Percentiles rank a stretch among this genome's conserved stretches.
Evolutionary conservation across 106 monocot species (phyloP).

Genomic region (Dendrobium chrysotoxum): DNA sequence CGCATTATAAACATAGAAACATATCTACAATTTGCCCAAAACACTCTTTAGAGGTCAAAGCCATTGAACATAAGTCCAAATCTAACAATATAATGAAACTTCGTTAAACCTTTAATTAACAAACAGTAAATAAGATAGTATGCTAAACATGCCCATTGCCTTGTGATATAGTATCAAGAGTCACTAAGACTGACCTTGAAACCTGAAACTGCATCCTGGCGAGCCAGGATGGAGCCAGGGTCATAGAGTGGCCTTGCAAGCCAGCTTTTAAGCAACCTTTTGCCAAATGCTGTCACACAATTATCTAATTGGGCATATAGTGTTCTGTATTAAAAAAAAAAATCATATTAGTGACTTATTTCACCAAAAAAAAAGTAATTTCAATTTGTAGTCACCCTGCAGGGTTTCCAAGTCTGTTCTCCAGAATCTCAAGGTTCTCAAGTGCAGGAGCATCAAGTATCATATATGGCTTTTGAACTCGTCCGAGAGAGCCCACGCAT

Average conservation of each 20-base stretch:
- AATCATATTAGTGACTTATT: neutral
- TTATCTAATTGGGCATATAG: slow-evolving; percentile 81
- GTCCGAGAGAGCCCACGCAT: slow-evolving; percentile 15
- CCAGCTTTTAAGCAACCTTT: slow-evolving; percentile 88
- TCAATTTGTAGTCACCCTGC: slow-evolving; percentile 55
- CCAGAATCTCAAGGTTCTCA: slow-evolving; percentile 91
- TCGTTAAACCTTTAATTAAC: neutral
- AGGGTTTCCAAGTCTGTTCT: slow-evolving; percentile 72
- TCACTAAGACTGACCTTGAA: slow-evolving; percentile 51
- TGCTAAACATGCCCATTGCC: neutral
- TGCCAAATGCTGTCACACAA: slow-evolving; percentile 83
- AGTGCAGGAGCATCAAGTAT: slow-evolving; percentile 93
- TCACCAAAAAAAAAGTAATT: neutral
- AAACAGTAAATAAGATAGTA: neutral
- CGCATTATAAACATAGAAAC: neutral
- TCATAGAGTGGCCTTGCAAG: slow-evolving; percentile 74
- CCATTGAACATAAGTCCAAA: neutral
- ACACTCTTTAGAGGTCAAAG: neutral
- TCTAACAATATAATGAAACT: neutral
- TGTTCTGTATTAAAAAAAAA: slow-evolving; percentile 40
- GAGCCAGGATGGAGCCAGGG: slow-evolving; percentile 48
- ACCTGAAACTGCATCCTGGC: slow-evolving; percentile 80
- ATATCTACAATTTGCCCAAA: neutral
- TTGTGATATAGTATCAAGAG: neutral
- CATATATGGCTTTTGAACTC: slow-evolving; percentile 61